Conservation (phyloP, 2,329 filamentous ascomycete genomes). For the Madurella fahalii region DNA sequence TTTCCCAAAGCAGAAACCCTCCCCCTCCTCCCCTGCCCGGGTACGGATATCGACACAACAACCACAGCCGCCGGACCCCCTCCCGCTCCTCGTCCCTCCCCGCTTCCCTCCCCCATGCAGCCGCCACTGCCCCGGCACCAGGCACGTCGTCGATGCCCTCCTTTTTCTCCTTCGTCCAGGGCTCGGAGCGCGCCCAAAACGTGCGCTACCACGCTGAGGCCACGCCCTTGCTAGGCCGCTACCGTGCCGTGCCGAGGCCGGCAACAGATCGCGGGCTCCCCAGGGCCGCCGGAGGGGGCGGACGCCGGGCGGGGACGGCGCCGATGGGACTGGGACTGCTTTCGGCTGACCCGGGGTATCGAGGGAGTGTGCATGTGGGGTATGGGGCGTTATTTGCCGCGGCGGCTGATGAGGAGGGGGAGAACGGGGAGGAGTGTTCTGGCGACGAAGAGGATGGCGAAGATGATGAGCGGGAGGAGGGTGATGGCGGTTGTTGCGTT, state of each 20-base stretch:
- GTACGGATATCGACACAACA: background rate
- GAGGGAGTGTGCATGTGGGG: conserved; percentile 53
- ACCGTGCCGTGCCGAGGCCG: conserved; percentile 56
- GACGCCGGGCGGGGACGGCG: background rate
- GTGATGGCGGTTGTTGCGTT: conserved; percentile 5
- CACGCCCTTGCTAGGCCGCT: conserved; percentile 60
- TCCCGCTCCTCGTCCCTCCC: background rate
- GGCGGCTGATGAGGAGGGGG: conserved; percentile 32
- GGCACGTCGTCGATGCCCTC: conserved; percentile 44
- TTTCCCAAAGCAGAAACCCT: conserved; percentile 13
- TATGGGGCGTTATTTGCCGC: conserved; percentile 52
- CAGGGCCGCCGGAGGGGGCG: background rate
- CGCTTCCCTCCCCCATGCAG: background rate
- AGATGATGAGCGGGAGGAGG: conserved; percentile 26
- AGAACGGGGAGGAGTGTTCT: conserved; percentile 30
- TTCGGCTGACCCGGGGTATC: conserved; percentile 31
- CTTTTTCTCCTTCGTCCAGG: conserved; percentile 65
- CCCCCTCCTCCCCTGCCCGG: background rate
- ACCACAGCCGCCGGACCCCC: background rate
- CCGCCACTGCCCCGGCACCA: background rate
- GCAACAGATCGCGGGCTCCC: conserved; percentile 1
- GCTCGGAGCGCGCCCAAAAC: conserved; percentile 49
- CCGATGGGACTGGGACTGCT: conserved; percentile 36
- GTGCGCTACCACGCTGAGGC: conserved; percentile 45
- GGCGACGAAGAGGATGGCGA: conserved; percentile 32